Percentiles rank a stretch among this genome's conserved stretches.
Evolutionary conservation across 331 rosid genomes (phyloP).

Genomic region (Malus hybrid): DNA sequence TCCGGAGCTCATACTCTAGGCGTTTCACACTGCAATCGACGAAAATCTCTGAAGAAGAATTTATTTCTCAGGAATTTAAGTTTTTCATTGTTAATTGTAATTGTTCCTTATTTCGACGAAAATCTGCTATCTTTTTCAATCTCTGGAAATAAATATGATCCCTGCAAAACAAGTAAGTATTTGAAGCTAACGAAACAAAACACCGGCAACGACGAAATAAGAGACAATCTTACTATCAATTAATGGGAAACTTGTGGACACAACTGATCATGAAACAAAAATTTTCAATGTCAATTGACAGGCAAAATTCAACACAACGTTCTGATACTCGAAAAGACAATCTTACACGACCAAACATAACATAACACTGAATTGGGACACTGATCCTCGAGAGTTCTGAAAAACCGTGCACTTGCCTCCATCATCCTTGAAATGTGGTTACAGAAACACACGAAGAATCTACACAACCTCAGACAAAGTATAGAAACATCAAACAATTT

Average conservation of each 20-base stretch:
- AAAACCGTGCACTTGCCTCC: neutral
- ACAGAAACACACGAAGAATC: neutral
- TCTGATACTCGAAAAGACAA: neutral
- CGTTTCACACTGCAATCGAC: conserved; percentile 58
- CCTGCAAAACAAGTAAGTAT: too few species aligned
- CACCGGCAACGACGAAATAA: neutral
- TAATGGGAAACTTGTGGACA: neutral
- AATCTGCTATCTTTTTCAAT: too few species aligned
- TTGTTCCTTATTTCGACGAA: neutral
- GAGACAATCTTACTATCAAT: neutral
- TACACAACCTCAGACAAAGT: neutral
- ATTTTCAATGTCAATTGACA: neutral
- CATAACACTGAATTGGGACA: neutral
- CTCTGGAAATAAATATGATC: too few species aligned
- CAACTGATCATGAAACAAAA: conserved; percentile 10
- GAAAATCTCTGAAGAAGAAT: neutral
- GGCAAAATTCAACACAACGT: conserved; percentile 6
- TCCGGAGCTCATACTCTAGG: conserved; percentile 84
- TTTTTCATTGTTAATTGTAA: neutral
- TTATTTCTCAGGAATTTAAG: neutral
- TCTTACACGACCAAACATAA: neutral
- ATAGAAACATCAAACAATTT: neutral
- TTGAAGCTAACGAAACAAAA: neutral
- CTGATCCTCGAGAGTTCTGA: neutral
- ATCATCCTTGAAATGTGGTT: neutral